Evolutionary conservation across 2,329 filamentous ascomycete species (phyloP).

Genomic region (Podosphaera fusca): DNA sequence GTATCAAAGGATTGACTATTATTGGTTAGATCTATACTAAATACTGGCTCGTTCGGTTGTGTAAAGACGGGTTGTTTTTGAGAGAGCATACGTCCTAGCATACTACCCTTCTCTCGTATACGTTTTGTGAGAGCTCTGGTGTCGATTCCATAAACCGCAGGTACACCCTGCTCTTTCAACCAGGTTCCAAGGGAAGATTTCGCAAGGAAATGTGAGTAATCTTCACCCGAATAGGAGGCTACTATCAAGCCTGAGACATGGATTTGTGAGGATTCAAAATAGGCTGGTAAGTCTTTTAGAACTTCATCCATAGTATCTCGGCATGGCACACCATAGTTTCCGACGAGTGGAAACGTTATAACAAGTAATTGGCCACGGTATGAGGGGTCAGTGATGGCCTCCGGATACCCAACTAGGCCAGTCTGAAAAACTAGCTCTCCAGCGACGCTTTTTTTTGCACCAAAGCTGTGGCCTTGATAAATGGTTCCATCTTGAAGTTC

Average conservation of each 20-base stretch:
- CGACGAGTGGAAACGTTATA: constrained; percentile 83
- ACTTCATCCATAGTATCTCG: constrained; percentile 67
- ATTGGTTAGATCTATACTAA: constrained; percentile 19
- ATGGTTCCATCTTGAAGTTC: constrained; percentile 81
- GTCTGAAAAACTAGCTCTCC: constrained; percentile 99
- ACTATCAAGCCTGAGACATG: constrained; percentile 83
- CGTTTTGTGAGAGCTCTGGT: constrained; percentile 84
- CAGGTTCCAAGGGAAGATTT: constrained; percentile 76
- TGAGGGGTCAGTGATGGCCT: constrained; percentile 72
- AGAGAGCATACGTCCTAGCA: constrained; percentile 76
- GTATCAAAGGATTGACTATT: constrained; percentile 36
- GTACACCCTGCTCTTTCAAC: constrained; percentile 88
- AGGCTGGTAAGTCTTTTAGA: constrained; percentile 62
- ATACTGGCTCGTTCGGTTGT: constrained; percentile 16
- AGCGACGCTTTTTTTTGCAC: constrained; percentile 78
- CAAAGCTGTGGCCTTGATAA: constrained; percentile 91
- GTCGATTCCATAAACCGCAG: constrained; percentile 87
- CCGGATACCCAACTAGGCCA: constrained; percentile 96
- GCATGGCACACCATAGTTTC: constrained; percentile 92
- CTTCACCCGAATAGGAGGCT: constrained; percentile 79
- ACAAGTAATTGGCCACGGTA: constrained; percentile 88
- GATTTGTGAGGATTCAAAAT: constrained; percentile 84
- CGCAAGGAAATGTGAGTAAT: constrained; percentile 86
- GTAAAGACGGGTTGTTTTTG: constrained; percentile 28
- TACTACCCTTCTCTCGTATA: constrained; percentile 82